Base-by-base conservation (phyloP, 176 grass and related monocot genomes). In the Raddia distichophylla region DNA sequence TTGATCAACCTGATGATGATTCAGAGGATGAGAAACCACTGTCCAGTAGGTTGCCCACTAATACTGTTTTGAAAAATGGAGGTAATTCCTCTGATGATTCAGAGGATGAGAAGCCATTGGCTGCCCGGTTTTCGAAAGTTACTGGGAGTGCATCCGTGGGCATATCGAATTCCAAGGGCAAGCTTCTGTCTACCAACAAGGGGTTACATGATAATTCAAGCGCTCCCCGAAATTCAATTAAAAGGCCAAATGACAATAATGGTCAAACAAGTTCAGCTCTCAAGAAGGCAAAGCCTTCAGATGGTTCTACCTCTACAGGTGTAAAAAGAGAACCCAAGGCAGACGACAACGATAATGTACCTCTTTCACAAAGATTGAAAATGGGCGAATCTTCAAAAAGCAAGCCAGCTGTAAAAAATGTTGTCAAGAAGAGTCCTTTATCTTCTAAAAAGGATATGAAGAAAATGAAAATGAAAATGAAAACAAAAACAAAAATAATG, bases 51-150 rank as follows among this genome's bases (percentile, higher is more conserved):
- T 74, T 89, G 64, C 77, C 66, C 10, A 18, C 60, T 46, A 78
- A 43, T 15, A 46, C 62, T 55, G 60, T 64, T 80, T 33, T 56
- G 34, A 79, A 87, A 85, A 75, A 64, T 33, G 66, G 47, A 66
- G 81, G 64, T 33, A 48, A 77, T 66, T n/a, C 15, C 19, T 89
- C 88, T 70, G 96, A 97, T 56, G 94, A 99, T 93, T 99, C 97
- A 53, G 93, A 93, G 64, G 97, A 99, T 47, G 91, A 99, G 16
- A 96, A 96, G 69, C 97, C 93, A 9, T 81, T 99, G 75, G 69
- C 87, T 83, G 20, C 87, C 55, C 79, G 91, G 69, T 91, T 93
- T 77, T 77, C 74, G 37, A 93, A 82, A 73, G 73, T 79, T 40
- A 13, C 46, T 70, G 79, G 65, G 34, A 86, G 63, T 71, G 53